Evolutionary conservation across 768 basidiomycete genomes (phyloP).

Genomic region (Rhodotorula graminis): DNA sequence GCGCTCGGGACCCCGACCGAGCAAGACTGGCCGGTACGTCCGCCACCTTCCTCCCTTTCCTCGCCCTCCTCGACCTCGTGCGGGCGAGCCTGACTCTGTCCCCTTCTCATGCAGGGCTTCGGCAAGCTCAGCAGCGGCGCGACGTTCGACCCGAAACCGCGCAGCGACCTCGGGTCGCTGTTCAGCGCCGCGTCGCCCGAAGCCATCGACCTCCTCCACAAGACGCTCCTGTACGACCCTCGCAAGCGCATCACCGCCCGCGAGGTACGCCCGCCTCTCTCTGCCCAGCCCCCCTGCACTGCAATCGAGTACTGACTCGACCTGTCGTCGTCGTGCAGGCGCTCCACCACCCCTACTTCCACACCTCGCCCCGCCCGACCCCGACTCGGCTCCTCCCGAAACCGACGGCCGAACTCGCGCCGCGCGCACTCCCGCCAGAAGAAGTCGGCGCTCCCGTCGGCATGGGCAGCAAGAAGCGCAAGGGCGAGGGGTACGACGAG

Average conservation of each 20-base stretch:
- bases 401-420: slow-evolving; percentile 51
- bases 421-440: slow-evolving; percentile 52
- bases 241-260: slow-evolving; percentile 69
- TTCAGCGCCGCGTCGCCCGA: slow-evolving; percentile 87
- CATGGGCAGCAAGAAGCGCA: slow-evolving; percentile 5
- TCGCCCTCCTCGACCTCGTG: not conserved
- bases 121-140: slow-evolving; percentile 85
- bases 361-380: slow-evolving; percentile 54
- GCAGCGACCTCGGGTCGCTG: slow-evolving; percentile 71
- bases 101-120: slow-evolving; percentile 86
- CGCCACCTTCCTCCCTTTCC: no score
- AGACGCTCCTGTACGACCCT: slow-evolving; percentile 80
- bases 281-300: no score
- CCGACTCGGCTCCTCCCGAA: slow-evolving; percentile 84
- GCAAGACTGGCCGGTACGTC: slow-evolving; percentile 87
- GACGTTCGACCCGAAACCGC: slow-evolving; percentile 76
- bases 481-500: slow-evolving; percentile 20
- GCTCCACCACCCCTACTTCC: slow-evolving; percentile 81
- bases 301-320: no score
- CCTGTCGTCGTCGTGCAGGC: slow-evolving; percentile 54
- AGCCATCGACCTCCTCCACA: slow-evolving; percentile 72
- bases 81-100: no score
- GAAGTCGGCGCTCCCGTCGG: slow-evolving; percentile 14
- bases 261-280: slow-evolving; percentile 55
- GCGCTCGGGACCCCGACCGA: slow-evolving; percentile 95